Evolutionary conservation across 495 filamentous ascomycete species (phyloP).

Genomic region (Neurospora sp.): DNA sequence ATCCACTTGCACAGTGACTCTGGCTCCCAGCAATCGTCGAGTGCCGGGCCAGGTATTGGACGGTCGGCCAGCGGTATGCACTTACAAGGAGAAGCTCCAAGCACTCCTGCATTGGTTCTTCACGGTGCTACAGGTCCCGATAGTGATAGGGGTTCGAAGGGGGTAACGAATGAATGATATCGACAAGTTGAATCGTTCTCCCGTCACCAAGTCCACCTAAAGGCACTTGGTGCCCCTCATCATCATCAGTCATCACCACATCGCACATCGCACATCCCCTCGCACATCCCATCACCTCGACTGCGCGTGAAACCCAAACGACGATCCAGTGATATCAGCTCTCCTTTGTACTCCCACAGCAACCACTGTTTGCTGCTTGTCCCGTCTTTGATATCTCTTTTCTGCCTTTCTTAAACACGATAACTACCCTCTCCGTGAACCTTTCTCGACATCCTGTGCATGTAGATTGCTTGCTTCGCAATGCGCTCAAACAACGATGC

Average conservation of each 20-base stretch:
- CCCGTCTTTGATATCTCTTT: not conserved
- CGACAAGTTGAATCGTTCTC: not conserved
- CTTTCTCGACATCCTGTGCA: not conserved
- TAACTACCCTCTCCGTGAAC: not conserved
- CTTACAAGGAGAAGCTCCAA: not conserved
- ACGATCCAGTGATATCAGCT: not conserved
- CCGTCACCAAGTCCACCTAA: not conserved
- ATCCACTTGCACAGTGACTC: not conserved
- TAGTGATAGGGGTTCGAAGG: not conserved
- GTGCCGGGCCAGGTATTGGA: not conserved
- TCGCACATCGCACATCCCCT: not conserved
- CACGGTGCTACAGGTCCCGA: not conserved
- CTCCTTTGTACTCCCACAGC: not conserved
- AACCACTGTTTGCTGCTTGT: not conserved
- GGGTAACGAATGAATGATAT: not conserved
- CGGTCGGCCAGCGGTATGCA: not conserved
- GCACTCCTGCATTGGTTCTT: not conserved
- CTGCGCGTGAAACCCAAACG: not conserved
- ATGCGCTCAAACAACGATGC: constrained; percentile 16
- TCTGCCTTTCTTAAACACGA: not conserved
- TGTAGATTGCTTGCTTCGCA: not conserved
- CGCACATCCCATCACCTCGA: not conserved
- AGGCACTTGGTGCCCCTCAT: not conserved
- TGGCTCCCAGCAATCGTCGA: not conserved
- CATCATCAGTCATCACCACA: not conserved